These are phyloP conservation scores for Dactylellina haptotyla DNA, from an alignment of 2,329 filamentous ascomycete species.

Conservation along the genomic window DNA sequence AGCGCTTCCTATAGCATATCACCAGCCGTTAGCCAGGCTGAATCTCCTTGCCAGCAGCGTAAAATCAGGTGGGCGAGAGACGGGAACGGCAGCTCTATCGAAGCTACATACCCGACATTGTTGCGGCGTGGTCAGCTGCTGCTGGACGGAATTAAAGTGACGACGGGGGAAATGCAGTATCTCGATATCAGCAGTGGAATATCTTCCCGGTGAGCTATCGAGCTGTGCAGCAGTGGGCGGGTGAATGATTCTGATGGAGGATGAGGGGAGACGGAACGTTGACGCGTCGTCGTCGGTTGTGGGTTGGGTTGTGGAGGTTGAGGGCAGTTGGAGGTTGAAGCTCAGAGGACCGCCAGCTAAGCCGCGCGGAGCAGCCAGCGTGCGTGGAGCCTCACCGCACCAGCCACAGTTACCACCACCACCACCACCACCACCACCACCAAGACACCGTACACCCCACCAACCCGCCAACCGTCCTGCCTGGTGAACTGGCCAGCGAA, in stretches of 20 bases:
- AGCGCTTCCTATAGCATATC: constrained; percentile 72
- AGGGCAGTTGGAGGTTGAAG: constrained; percentile 39
- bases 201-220: background rate
- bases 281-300: constrained; percentile 53
- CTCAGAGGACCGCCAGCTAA: too few species aligned
- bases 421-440: too few species aligned
- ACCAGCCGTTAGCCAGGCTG: constrained; percentile 21
- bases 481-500: too few species aligned
- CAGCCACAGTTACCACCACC: constrained; percentile 13
- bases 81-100: constrained; percentile 7
- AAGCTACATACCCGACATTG: constrained; percentile 50
- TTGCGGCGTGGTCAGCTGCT: constrained; percentile 21
- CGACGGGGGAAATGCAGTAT: background rate
- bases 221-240: background rate
- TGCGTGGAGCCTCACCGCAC: constrained; percentile 41
- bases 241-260: constrained; percentile 12
- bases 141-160: background rate
- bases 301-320: constrained; percentile 36
- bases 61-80: constrained; percentile 20
- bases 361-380: too few species aligned
- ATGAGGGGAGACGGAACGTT: constrained; percentile 39
- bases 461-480: background rate
- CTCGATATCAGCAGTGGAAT: background rate
- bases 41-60: background rate
- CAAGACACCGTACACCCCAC: constrained; percentile 11